Evolutionary conservation across 106 monocot genomes (phyloP).

Genomic region (Dendrobium catenatum): DNA sequence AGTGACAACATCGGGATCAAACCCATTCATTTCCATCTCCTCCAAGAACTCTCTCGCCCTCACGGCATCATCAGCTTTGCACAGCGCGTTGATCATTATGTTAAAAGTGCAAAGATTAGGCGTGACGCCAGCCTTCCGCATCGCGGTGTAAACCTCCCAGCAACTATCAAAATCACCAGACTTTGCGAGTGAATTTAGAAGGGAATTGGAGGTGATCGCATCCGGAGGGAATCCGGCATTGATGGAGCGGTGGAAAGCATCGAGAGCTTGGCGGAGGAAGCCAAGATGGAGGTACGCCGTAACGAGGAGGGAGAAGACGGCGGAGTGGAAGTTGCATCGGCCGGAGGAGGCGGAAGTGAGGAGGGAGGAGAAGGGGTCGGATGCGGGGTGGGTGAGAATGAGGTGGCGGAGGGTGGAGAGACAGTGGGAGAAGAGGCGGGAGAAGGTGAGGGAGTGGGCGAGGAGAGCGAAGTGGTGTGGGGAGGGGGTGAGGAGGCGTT

Average conservation of each 20-base stretch:
- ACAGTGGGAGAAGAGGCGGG: slow-evolving; percentile 30
- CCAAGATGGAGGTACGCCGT: slow-evolving; percentile 30
- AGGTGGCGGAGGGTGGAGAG: slow-evolving; percentile 37
- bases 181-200: slow-evolving; percentile 34
- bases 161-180: slow-evolving; percentile 17
- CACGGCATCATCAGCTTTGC: slow-evolving; percentile 29
- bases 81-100: slow-evolving; percentile 52
- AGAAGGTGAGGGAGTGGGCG: slow-evolving; percentile 42
- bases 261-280: slow-evolving; percentile 24
- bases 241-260: slow-evolving; percentile 21
- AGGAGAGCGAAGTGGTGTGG: slow-evolving; percentile 34
- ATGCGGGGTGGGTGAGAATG: slow-evolving; percentile 13
- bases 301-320: slow-evolving; percentile 49
- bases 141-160: slow-evolving; percentile 51
- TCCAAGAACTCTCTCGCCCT: slow-evolving; percentile 61
- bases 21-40: slow-evolving; percentile 63
- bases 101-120: slow-evolving; percentile 75
- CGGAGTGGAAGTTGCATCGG: slow-evolving; percentile 24
- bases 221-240: slow-evolving; percentile 25
- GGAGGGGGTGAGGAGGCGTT: slow-evolving; percentile 3
- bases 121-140: slow-evolving; percentile 31
- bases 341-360: slow-evolving; percentile 7
- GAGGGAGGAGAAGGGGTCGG: slow-evolving; percentile 36
- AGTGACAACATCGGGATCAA: slow-evolving; percentile 74
- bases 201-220: slow-evolving; percentile 40